Evolutionary conservation across 2,329 filamentous ascomycete genomes (phyloP), one percentile per base, ranked within the genome.

Genomic region (Trichoderma guizhouense): DNA sequence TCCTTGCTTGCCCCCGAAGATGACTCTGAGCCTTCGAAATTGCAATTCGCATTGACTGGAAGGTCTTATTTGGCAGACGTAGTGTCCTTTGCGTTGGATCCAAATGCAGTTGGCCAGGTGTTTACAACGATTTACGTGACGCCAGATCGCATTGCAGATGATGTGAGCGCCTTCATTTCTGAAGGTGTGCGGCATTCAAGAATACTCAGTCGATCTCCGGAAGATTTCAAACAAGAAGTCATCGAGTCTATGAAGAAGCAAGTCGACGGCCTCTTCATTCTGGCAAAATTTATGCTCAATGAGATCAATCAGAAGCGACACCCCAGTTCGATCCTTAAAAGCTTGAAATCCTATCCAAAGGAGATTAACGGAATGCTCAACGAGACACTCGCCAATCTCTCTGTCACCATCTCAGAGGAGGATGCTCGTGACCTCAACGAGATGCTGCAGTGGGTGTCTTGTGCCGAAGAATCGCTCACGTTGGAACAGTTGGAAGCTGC

Each of bases 261-360:
- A 24, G 84, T 84, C 1, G 82, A 84, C 24, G 85, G 84, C 0
- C 80, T 86, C 21, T 86, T 86, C 73, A 84, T 86, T 24, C 80
- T 85, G 60, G 85, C 84, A 61, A 83, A 85, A 70, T 82, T 86
- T 58, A 86, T 86, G 84, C 71, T 88, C 3, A 83, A 83, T 6
- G 86, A 88, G 63, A 78, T 86, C 3, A 82, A 80, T 26, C 82
- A 83, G 36, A 82, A 86, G 71, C 79, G 81, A 3, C 84, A 85
- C 57, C 83, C 84, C 0, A 79, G 81, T 7, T 83, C 83, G 0
- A 86, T 82, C 1, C 80, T 83, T 6, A 80, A 84, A 24, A 83
- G 83, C 55, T 76, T 88, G 0, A 78, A 82, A 24, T 78, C 79
- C 0, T 86, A 86, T 51, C 84, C 84, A 11, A 82, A 79, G 36